Conservation (phyloP, 2,329 filamentous ascomycete genomes). For the Fusarium sp. region DNA sequence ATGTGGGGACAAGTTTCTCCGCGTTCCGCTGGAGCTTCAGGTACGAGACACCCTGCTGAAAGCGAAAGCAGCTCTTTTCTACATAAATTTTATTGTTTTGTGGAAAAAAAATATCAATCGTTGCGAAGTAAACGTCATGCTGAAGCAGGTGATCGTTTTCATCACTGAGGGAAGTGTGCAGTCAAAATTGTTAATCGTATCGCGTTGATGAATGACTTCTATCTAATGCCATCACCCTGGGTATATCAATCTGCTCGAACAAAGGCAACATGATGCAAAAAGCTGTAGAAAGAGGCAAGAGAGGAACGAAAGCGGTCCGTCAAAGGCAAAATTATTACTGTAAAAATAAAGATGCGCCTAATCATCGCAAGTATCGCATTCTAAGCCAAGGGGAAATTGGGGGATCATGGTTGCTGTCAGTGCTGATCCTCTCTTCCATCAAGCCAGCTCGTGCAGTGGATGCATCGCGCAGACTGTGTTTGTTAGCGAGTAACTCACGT, state of each 20-base stretch:
- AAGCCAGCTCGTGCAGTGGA: slow-evolving; percentile 63
- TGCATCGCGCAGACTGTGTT: slow-evolving; percentile 54
- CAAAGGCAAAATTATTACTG: too few relatives aligned
- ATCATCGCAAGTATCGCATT: background rate
- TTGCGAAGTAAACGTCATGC: background rate
- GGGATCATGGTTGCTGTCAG: slow-evolving; percentile 9
- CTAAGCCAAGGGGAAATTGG: background rate
- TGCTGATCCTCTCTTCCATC: slow-evolving; percentile 59
- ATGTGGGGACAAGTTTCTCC: slow-evolving; percentile 32
- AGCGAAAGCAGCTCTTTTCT: background rate
- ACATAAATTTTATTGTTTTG: background rate
- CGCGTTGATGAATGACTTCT: background rate
- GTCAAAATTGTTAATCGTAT: background rate
- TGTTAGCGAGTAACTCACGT: slow-evolving; percentile 6
- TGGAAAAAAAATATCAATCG: background rate
- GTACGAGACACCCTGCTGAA: background rate
- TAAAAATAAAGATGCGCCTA: too few relatives aligned
- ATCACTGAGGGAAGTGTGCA: background rate
- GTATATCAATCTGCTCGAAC: background rate
- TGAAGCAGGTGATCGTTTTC: background rate
- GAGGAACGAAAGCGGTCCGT: background rate
- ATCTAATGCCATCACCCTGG: background rate
- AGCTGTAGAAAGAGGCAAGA: background rate
- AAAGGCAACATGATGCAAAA: background rate
- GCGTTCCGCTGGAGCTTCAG: slow-evolving; percentile 3